These are phyloP conservation scores for Zygoascus tannicola DNA, from an alignment of 805 yeast species.

Conservation along the genomic window DNA sequence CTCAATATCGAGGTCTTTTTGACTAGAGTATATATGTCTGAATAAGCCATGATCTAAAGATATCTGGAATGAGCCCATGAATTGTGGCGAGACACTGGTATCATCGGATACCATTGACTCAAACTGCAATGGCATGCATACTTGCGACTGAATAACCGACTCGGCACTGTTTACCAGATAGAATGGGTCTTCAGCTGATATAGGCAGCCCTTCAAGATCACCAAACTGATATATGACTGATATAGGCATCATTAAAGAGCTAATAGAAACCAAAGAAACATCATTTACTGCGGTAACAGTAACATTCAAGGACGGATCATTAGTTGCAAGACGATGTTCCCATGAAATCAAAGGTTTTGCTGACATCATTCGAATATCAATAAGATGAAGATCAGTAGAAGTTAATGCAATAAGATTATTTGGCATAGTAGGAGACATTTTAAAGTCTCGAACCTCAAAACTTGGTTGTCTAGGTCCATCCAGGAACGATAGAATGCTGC, in stretches of 20 bases:
- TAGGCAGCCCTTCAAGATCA: slow-evolving; percentile 28
- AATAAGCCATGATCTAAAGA: slow-evolving; percentile 7
- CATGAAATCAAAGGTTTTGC: slow-evolving; percentile 47
- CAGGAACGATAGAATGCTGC: neutral
- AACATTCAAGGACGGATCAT: slow-evolving; percentile 46
- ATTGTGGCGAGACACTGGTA: slow-evolving; percentile 1
- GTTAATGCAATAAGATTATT: slow-evolving; percentile 48
- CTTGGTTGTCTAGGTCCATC: neutral
- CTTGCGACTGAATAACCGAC: slow-evolving; percentile 5
- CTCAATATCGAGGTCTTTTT: slow-evolving; percentile 2
- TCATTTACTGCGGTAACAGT: slow-evolving; percentile 23
- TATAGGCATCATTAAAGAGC: slow-evolving; percentile 29
- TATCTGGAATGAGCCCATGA: slow-evolving; percentile 6
- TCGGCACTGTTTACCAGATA: slow-evolving; percentile 8
- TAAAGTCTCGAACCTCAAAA: slow-evolving; percentile 2
- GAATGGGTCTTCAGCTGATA: slow-evolving; percentile 33
- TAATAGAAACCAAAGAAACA: slow-evolving; percentile 19
- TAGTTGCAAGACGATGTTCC: slow-evolving; percentile 55
- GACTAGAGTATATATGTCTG: slow-evolving; percentile 8
- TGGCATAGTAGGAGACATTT: slow-evolving; percentile 16
- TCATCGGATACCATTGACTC: neutral
- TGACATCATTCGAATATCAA: slow-evolving; percentile 31
- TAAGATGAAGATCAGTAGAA: slow-evolving; percentile 53
- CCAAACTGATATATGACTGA: slow-evolving; percentile 31
- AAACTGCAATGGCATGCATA: slow-evolving; percentile 3